Base-by-base conservation (phyloP, 2,329 filamentous ascomycete species). In the Trichoderma harzianum region DNA sequence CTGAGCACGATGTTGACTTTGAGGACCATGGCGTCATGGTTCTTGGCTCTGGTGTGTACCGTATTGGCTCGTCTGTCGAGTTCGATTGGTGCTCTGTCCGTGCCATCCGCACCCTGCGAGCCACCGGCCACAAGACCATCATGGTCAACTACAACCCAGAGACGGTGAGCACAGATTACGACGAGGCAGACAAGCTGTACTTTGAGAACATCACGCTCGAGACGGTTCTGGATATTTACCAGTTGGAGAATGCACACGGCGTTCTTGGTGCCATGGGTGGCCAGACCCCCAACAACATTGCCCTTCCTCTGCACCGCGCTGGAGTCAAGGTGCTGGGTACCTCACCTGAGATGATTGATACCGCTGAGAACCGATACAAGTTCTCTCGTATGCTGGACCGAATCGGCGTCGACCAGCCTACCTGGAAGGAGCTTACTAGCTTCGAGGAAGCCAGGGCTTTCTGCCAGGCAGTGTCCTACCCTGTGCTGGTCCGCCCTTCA, bases 21-120 rank as follows among this genome's bases (percentile, higher is more conserved):
- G 87, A 94, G 11, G 96, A 99, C 79, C 90, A 95, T 74, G 96
- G 96, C 78, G 89, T 98, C 73, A 98, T 98, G 94, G 95, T 99
- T 10, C 87, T 98, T 34, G 95, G 95, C 16, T 98, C 95, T 36
- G 95, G 95, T 82, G 95, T 98, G 11, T 98, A 98, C 86, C 90
- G 96, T 73, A 99, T 99, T 75, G 96, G 96, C 75, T 98, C 95
- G 0, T 98, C 95, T 0, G 96, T 99, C 72, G 96, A 99, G 80
- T 99, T 99, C 81, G 96, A 99, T 82, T 99, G 96, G 96, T 98
- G 96, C 82, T 97, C 96, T 5, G 96, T 99, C 32, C 88, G 95
- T 73, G 94, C 96, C 7, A 97, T 98, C 74, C 91, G 95, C 74
- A 98, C 96, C 2, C 88, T 99, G 8, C 90, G 96, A 65, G 89